Evolutionary conservation across 441 rosid species (phyloP), one percentile per base, ranked within the genome.

Genomic region (Erodium trifolium): DNA sequence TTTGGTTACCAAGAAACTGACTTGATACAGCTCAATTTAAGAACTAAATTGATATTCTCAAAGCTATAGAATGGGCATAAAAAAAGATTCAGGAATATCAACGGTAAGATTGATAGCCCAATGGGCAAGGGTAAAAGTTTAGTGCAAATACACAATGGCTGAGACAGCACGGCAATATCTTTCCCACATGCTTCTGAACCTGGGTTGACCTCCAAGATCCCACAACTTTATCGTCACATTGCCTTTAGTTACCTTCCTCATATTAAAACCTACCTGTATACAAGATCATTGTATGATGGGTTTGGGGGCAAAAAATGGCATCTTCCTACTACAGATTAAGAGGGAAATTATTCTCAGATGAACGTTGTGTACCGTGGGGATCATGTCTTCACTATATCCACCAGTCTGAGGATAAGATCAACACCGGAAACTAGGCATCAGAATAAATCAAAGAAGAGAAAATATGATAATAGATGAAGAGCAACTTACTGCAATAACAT

Each of bases 401-500:
- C 64, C 64, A 19, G 64, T 60, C 64, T 60, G 23, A 35, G 64
- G 19, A 60, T 60, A 23, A 4, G 34, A 60, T 19, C 64, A 60
- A 60, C 31, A 60, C 5, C 10, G 35, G 64, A 23, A 59, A 23
- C 29, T 27, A 59, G 64, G 64, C 31, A 59, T 59, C 34, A 59
- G 64, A 23, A 60, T 60, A 19, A 60, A 60, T 13, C 64, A 19
- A 23, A 12, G 64, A 19, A 12, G 64, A 19, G 63, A 9, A 59
- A 59, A 19, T 43, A 11, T 43, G 53, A 10, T 23, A 19, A 23
- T 60, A 27, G n/a, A 23, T 23, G 64, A 23, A 41, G 7, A 43
- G 16, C 17, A 13, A 66, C 70, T 71, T 55, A 71, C 74, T 11
- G 74, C 74, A 49, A 71, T 68, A 60, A 71, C 74, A 41, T 71